Conservation (phyloP, 306 rosid genomes). For the Fragaria iinumae region DNA sequence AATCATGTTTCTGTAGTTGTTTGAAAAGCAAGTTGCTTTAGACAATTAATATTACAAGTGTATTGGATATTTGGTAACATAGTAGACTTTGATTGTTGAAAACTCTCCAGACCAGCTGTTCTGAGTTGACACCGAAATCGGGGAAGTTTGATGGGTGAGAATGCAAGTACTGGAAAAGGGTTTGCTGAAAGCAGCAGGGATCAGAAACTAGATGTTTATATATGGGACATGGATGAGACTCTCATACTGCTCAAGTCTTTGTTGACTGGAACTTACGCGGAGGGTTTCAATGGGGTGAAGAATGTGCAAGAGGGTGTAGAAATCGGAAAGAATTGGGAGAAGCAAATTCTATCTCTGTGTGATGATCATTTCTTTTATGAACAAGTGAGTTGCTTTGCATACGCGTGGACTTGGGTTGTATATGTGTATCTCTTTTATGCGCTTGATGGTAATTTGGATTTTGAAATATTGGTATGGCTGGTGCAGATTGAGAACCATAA, state of each 20-base stretch:
- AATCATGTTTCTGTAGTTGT: background rate
- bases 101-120: constrained; percentile 10
- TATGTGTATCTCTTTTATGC: background rate
- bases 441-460: background rate
- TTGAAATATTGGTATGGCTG: constrained; percentile 10
- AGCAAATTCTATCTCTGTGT: constrained; percentile 69
- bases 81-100: constrained; percentile 16
- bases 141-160: constrained; percentile 43
- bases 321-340: constrained; percentile 86
- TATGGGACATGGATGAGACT: constrained; percentile 99
- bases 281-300: constrained; percentile 64
- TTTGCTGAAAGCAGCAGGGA: constrained; percentile 25
- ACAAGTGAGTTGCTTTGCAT: constrained; percentile 46
- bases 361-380: constrained; percentile 85
- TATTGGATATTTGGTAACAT: background rate
- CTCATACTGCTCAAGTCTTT: constrained; percentile 82
- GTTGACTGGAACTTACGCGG: constrained; percentile 69
- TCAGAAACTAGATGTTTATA: constrained; percentile 53
- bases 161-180: constrained; percentile 25
- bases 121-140: constrained; percentile 6
- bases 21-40: constrained; percentile 4
- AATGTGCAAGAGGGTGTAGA: constrained; percentile 70
- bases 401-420: background rate
- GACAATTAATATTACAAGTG: background rate
- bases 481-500: constrained; percentile 82